A percentile compares a stretch with the other conserved stretches of the same genome.
These are phyloP conservation scores for Prunella vulgaris DNA, from an alignment of 257 asterid genomes.

Conservation along the genomic window DNA sequence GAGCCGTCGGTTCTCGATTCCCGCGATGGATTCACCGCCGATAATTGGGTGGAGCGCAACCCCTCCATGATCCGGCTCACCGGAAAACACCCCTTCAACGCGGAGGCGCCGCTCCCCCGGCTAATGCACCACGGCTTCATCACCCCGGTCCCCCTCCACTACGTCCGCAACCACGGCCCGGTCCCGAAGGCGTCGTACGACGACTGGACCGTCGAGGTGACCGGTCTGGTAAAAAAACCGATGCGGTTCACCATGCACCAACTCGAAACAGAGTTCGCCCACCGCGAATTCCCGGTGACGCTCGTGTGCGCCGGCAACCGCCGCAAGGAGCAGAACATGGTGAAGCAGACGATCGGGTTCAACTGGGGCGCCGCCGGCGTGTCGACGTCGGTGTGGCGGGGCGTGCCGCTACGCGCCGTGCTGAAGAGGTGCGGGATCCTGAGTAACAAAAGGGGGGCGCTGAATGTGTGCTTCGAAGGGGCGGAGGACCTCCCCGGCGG, in stretches of 20 bases:
- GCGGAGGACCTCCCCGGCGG: slow-evolving; percentile 91
- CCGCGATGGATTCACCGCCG: slow-evolving; percentile 68
- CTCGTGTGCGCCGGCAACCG: slow-evolving; percentile 94
- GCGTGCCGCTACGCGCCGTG: slow-evolving; percentile 64
- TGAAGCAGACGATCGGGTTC: slow-evolving; percentile 73
- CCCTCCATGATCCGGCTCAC: slow-evolving; percentile 79
- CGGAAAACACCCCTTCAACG: slow-evolving; percentile 95
- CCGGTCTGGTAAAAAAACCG: slow-evolving; percentile 69
- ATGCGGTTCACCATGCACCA: slow-evolving; percentile 60
- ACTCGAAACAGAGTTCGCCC: slow-evolving; percentile 49
- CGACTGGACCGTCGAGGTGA: slow-evolving; percentile 74
- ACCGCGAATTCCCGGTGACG: slow-evolving; percentile 58
- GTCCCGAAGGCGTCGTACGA: slow-evolving; percentile 65
- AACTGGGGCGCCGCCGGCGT: slow-evolving; percentile 92
- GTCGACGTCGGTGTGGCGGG: slow-evolving; percentile 87
- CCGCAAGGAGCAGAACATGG: slow-evolving; percentile 92
- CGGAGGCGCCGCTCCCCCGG: slow-evolving; percentile 72
- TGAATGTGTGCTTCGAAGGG: slow-evolving; percentile 82
- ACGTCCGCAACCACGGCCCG: slow-evolving; percentile 92
- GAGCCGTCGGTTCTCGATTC: slow-evolving; percentile 63
- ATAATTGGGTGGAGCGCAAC: slow-evolving; percentile 75
- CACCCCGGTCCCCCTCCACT: slow-evolving; percentile 93
- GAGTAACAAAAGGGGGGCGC: slow-evolving; percentile 46
- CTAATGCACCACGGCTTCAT: slow-evolving; percentile 96
- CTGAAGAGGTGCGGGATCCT: slow-evolving; percentile 63